Evolutionary conservation across 805 yeast genomes (phyloP), one percentile per base, ranked within the genome.

Genomic region (Wickerhamomyces xylosicus): DNA sequence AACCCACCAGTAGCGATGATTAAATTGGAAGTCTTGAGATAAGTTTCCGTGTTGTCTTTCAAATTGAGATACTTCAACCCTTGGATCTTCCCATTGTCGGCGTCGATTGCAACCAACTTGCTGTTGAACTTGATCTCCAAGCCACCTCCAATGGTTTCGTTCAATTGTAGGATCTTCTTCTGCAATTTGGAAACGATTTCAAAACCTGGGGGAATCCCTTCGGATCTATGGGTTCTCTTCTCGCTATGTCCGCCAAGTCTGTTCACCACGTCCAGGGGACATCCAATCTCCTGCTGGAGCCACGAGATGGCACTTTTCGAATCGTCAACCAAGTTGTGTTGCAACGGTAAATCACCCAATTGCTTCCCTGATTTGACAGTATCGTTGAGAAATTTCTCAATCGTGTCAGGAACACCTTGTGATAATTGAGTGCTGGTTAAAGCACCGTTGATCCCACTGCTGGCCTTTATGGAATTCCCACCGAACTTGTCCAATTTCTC

Each of bases 181-280:
- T 64, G 58, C 36, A 74, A 52, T 4, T 70, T 62, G 5, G 72
- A 66, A 1, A 76, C 62, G 15, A 76, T 72, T 34, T 74, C 79
- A 55, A 66, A 72, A 0, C 82, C 82, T 4, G 82, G 82, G 13
- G 80, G 79, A 15, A 72, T 52, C 11, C 63, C 65, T 7, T 73
- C 70, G 1, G 94, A 89, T 48, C 94, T 69, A 56, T 85, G 95
- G 1, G 95, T 85, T 56, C 95, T 67, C 17, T 85, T 77, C 37
- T 69, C 74, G 1, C 87, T 77, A 53, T 85, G 94, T 3, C 95
- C 95, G 20, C 95, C 95, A 33, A 85, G 59, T 48, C 84, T 72
- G n/a, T 85, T 71, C 11, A 85, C 81, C 14, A 78, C 64, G 7
- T 82, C 70, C 40, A 85, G 61, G 48, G 79, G 84, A 37, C 83